phyloP scores from a whole-genome alignment of 768 basidiomycete genomes.

The Mycena maculata region DNA sequence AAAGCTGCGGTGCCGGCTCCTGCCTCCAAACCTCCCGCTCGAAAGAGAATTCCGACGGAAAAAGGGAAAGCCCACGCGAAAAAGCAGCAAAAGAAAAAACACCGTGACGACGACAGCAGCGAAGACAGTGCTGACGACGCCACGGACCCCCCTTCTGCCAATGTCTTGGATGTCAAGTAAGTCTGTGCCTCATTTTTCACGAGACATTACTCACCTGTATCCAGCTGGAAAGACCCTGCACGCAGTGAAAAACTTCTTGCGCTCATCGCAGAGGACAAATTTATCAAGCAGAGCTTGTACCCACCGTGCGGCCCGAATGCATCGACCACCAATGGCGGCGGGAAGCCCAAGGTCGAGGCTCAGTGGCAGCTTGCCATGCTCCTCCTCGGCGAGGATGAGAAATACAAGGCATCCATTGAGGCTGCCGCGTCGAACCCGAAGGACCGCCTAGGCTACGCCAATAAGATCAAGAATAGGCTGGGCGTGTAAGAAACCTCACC shows the following conservation, averaged over 20 bases:
- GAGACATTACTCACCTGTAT: not conserved
- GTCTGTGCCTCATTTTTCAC: not conserved
- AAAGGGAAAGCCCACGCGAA: not conserved
- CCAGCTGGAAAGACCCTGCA: slow-evolving; percentile 1
- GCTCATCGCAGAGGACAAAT: not conserved
- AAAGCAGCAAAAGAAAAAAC: not conserved
- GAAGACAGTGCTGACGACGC: not conserved
- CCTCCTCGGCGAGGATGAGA: not conserved
- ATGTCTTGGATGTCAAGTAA: not conserved
- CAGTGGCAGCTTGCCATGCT: not conserved
- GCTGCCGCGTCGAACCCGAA: not conserved
- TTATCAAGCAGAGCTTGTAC: not conserved
- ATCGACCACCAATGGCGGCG: slow-evolving; percentile 6
- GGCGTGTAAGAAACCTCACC: not conserved
- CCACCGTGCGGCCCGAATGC: slow-evolving; percentile 6
- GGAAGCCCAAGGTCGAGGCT: slow-evolving; percentile 1
- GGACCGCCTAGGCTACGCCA: not conserved
- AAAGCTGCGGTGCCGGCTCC: too few relatives aligned
- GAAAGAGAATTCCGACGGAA: not conserved
- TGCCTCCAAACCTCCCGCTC: not conserved
- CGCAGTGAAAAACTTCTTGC: not conserved
- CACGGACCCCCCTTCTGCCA: too few relatives aligned
- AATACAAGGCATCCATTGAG: not conserved
- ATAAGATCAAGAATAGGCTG: slow-evolving; percentile 15
- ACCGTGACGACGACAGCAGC: not conserved